Percentiles rank a stretch among this genome's conserved stretches.
Conservation (phyloP, 2,329 filamentous ascomycete species). For the Pseudogymnoascus sp. region DNA sequence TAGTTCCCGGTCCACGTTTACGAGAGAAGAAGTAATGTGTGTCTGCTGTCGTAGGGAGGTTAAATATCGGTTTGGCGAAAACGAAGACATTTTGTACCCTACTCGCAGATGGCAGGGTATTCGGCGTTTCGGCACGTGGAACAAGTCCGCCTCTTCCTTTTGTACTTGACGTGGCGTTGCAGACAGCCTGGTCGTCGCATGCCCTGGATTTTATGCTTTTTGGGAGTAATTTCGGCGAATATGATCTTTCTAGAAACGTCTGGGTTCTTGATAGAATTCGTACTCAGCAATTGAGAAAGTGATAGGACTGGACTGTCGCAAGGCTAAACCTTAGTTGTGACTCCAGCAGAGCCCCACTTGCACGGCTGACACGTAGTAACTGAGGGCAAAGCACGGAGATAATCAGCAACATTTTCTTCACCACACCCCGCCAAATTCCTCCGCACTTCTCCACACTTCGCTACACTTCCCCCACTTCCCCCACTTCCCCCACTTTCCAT, state of each 20-base stretch:
- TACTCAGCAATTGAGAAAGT: constrained; percentile 32
- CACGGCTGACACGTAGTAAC: neutral
- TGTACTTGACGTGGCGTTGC: neutral
- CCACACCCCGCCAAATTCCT: neutral
- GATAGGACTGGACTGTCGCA: constrained; percentile 16
- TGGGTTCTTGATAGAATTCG: neutral
- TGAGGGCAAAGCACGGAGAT: neutral
- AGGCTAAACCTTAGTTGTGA: constrained; percentile 14
- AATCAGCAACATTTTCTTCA: neutral
- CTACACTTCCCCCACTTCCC: neutral
- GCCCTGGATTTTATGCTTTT: neutral
- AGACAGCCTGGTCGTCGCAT: neutral
- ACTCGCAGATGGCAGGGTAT: neutral
- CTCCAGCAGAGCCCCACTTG: neutral
- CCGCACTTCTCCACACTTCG: neutral
- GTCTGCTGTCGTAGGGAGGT: neutral
- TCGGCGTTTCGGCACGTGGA: neutral
- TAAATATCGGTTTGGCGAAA: neutral
- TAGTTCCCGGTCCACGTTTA: neutral
- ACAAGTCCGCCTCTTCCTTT: neutral
- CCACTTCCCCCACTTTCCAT: neutral
- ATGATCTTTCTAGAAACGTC: neutral
- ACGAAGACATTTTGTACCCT: neutral
- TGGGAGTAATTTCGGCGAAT: neutral
- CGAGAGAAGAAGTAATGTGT: neutral